Conservation (phyloP, 164 flowering plant genomes). For the Litsea cubeba region DNA sequence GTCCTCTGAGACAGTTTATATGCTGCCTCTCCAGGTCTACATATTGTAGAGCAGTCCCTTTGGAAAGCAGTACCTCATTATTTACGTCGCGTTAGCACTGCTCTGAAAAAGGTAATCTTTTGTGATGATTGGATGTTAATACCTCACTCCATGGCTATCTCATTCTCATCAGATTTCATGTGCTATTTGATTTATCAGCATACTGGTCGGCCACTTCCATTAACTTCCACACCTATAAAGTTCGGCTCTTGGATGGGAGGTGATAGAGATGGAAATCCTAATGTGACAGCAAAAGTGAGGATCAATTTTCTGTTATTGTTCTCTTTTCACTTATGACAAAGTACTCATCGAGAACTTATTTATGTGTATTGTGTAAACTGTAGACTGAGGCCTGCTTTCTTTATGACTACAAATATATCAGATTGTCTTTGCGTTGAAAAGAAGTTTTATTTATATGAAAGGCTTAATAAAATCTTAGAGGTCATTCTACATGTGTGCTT, state of each 20-base stretch:
- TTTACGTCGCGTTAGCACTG: conserved; percentile 87
- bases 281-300: conserved; percentile 84
- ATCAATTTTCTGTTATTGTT: background rate
- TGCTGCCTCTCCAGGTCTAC: conserved; percentile 45
- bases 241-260: conserved; percentile 99
- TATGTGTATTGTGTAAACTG: background rate
- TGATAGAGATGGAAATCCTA: conserved; percentile 98
- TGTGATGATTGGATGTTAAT: background rate
- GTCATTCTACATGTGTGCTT: background rate
- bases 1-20: conserved; percentile 2
- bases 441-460: background rate
- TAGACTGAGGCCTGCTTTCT: background rate
- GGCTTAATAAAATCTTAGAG: background rate
- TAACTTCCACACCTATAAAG: conserved; percentile 84
- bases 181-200: conserved; percentile 39
- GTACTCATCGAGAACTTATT: too few relatives aligned
- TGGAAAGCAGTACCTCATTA: conserved; percentile 96
- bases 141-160: background rate
- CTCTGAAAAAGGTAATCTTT: conserved; percentile 70
- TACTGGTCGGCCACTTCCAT: conserved; percentile 85
- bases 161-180: conserved; percentile 4
- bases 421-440: background rate
- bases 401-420: background rate
- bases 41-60: conserved; percentile 92
- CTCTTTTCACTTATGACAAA: background rate